Conservation (phyloP, 371 early-diverging fungal genomes). For the Mortierella polycephala region DNA sequence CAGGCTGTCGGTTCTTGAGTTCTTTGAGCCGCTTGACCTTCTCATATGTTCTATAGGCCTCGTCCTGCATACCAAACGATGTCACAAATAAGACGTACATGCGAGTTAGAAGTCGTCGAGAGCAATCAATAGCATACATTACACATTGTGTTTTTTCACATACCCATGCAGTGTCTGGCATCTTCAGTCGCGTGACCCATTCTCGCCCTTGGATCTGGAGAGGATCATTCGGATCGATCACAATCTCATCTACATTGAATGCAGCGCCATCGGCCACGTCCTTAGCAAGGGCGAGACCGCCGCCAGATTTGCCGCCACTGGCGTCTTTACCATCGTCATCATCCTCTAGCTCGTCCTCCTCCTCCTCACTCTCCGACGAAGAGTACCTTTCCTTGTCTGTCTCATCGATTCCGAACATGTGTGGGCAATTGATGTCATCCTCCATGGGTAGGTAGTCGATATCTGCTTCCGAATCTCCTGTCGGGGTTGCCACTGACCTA, state of each 20-base stretch:
- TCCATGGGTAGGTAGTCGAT: conserved; percentile 34
- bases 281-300: neutral
- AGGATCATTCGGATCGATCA: conserved; percentile 22
- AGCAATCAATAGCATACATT: neutral
- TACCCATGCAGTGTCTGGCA: conserved; percentile 45
- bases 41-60: conserved; percentile 62
- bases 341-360: conserved; percentile 19
- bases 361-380: conserved; percentile 3
- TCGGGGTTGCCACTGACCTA: neutral
- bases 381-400: conserved; percentile 10
- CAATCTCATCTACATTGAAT: conserved; percentile 5
- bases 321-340: conserved; percentile 15
- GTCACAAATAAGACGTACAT: neutral
- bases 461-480: conserved; percentile 20
- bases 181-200: conserved; percentile 35
- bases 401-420: conserved; percentile 41
- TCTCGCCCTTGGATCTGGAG: conserved; percentile 43
- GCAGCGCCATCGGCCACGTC: conserved; percentile 2
- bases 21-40: conserved; percentile 62
- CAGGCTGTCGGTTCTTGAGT: conserved; percentile 69
- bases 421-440: conserved; percentile 34
- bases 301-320: neutral
- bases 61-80: conserved; percentile 44
- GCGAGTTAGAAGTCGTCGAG: neutral
- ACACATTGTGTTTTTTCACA: neutral